Evolutionary conservation across 441 rosid species (phyloP).

Genomic region (Hypseocharis bilobata): DNA sequence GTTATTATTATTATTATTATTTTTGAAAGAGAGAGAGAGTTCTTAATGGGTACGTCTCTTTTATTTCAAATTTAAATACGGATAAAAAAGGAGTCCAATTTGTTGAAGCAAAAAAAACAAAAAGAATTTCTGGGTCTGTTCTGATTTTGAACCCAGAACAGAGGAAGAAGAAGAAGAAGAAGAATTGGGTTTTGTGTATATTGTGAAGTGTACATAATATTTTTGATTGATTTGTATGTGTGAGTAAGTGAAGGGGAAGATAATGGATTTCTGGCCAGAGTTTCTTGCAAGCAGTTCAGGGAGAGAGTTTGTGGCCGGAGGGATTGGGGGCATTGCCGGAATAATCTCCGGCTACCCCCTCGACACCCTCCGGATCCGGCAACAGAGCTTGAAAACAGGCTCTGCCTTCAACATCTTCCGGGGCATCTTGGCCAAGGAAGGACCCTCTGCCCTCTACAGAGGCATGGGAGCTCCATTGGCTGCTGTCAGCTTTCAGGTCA

Average conservation of each 20-base stretch:
- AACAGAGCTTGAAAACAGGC: conserved; percentile 53
- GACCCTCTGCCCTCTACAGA: conserved; percentile 63
- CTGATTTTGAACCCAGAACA: too few relatives aligned
- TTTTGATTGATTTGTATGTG: neutral
- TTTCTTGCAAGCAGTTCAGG: conserved; percentile 67
- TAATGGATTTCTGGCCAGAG: conserved; percentile 82
- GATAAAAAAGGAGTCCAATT: neutral
- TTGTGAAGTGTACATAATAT: too few relatives aligned
- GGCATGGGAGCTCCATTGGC: conserved; percentile 95
- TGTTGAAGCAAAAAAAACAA: neutral
- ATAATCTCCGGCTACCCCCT: conserved; percentile 82
- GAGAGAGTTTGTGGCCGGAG: conserved; percentile 81
- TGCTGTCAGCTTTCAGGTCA: conserved; percentile 85
- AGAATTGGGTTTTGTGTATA: too few relatives aligned
- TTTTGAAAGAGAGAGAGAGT: too few relatives aligned
- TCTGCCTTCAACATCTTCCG: conserved; percentile 64
- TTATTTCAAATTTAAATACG: too few relatives aligned
- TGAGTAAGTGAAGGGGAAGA: conserved; percentile 3
- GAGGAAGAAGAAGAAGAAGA: too few relatives aligned
- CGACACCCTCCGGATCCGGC: conserved; percentile 73
- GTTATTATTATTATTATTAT: too few relatives aligned
- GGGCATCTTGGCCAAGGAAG: conserved; percentile 44
- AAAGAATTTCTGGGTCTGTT: too few relatives aligned
- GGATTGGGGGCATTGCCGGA: conserved; percentile 90
- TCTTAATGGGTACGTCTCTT: neutral